phyloP scores from a whole-genome alignment of 179 eudicot species.

The Nepenthes alata region DNA sequence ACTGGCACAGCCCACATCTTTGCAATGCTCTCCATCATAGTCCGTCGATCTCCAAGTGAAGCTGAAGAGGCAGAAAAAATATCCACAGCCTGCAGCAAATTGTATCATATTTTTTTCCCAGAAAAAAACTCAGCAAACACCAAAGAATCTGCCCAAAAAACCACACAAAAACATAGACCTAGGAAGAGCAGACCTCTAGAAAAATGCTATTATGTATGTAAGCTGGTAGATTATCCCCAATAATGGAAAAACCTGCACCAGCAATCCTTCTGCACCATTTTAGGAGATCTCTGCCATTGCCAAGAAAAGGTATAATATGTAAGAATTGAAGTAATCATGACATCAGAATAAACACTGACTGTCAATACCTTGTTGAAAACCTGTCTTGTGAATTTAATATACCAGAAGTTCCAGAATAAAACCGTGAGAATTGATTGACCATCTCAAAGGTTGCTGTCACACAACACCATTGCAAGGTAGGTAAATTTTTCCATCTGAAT shows the following conservation, averaged over 20 bases:
- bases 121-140: conserved; percentile 6
- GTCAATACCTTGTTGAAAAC: conserved; percentile 56
- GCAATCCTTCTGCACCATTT: conserved; percentile 88
- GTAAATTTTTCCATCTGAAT: background rate
- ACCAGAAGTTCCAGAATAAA: conserved; percentile 24
- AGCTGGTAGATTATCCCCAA: conserved; percentile 31
- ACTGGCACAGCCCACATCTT: conserved; percentile 51
- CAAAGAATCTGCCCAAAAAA: background rate
- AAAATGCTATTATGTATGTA: conserved; percentile 41
- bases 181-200: conserved; percentile 48
- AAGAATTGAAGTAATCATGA: background rate
- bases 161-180: background rate
- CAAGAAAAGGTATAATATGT: conserved; percentile 1
- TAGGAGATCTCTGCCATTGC: conserved; percentile 57
- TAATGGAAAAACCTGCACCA: conserved; percentile 38
- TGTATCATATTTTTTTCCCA: background rate
- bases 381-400: conserved; percentile 28
- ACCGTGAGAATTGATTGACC: conserved; percentile 36
- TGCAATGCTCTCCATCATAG: conserved; percentile 47
- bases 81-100: conserved; percentile 67
- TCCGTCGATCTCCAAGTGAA: conserved; percentile 35
- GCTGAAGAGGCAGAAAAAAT: conserved; percentile 67
- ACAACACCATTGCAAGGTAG: conserved; percentile 2
- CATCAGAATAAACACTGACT: background rate
- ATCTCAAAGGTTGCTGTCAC: conserved; percentile 59